Evolutionary conservation across 2,329 filamentous ascomycete species (phyloP).

Genomic region (Bipolaris oryzae): DNA sequence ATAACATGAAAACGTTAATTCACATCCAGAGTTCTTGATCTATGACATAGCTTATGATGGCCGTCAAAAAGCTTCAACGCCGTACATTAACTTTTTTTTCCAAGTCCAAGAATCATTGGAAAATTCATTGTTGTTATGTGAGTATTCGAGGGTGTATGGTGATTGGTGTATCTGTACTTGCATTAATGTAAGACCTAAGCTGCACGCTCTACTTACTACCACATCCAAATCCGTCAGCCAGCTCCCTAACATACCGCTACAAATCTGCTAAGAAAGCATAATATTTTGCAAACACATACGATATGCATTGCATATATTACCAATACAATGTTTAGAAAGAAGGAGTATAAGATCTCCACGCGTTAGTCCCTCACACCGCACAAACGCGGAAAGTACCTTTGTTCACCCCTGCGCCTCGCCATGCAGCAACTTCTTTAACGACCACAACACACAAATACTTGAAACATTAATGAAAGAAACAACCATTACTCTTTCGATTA

Average conservation of each 20-base stretch:
- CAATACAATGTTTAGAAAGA: not conserved
- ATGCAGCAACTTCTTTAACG: not conserved
- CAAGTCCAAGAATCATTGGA: not conserved
- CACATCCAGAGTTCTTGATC: not conserved
- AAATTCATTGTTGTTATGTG: not conserved
- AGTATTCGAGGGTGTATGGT: no score
- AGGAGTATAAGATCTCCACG: not conserved
- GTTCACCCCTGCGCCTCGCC: not conserved
- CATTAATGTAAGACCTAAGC: no score
- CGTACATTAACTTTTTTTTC: no score
- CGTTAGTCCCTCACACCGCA: not conserved
- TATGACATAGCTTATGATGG: not conserved
- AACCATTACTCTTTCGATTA: not conserved
- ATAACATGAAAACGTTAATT: not conserved
- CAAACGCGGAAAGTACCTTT: slow-evolving; percentile 1
- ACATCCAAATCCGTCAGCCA: no score
- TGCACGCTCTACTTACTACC: no score
- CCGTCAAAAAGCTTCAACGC: no score
- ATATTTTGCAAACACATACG: not conserved
- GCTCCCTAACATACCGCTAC: no score
- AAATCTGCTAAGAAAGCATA: not conserved
- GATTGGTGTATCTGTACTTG: no score
- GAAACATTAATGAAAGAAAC: not conserved
- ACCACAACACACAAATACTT: not conserved
- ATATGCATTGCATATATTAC: not conserved